Evolutionary conservation across 805 yeast genomes (phyloP).

Genomic region (Yarrowia deformans): DNA sequence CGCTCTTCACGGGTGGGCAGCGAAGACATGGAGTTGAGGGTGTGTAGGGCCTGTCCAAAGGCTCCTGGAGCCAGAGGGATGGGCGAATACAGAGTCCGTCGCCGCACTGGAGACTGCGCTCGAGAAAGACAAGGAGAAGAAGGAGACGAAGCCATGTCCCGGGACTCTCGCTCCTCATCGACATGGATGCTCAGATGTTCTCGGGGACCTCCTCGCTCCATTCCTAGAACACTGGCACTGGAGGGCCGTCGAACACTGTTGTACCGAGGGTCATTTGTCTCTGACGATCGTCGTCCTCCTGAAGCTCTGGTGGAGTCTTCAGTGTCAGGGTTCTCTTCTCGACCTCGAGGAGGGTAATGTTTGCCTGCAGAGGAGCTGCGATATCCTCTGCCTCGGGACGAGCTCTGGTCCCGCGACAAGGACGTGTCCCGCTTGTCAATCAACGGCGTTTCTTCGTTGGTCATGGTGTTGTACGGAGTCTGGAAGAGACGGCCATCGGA

Average conservation of each 20-base stretch:
- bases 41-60: conserved; percentile 25
- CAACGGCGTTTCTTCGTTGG: conserved; percentile 36
- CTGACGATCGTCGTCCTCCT: conserved; percentile 15
- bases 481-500: background rate
- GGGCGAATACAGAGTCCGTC: conserved; percentile 26
- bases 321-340: conserved; percentile 11
- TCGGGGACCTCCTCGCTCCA: conserved; percentile 28
- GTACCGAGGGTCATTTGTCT: conserved; percentile 29
- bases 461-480: conserved; percentile 10
- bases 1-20: conserved; percentile 38
- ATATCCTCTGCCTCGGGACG: conserved; percentile 23
- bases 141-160: conserved; percentile 20
- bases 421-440: conserved; percentile 25
- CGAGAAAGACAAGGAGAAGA: conserved; percentile 24
- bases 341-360: conserved; percentile 2
- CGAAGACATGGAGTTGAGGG: conserved; percentile 21
- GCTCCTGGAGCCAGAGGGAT: conserved; percentile 36
- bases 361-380: conserved; percentile 12
- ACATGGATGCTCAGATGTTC: conserved; percentile 26
- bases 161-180: conserved; percentile 17
- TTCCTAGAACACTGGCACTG: conserved; percentile 11
- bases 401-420: conserved; percentile 10
- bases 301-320: too few relatives aligned
- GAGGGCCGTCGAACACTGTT: conserved; percentile 7
- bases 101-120: conserved; percentile 15